These are phyloP conservation scores for Cyamopsis tetragonoloba DNA, from an alignment of 306 rosid genomes.

Conservation along the genomic window DNA sequence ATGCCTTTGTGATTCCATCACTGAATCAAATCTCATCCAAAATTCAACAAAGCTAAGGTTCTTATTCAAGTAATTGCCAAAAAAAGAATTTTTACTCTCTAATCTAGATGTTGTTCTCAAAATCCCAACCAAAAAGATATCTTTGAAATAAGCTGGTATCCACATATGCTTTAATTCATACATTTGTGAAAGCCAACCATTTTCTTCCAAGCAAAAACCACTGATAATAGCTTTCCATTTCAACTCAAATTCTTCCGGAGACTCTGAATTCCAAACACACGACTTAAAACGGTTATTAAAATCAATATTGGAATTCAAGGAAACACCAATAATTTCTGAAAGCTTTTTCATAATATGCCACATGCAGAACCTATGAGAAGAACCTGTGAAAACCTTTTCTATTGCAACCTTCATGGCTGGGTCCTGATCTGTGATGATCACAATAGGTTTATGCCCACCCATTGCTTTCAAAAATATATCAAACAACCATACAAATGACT, in stretches of 20 bases:
- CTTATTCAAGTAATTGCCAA: too few relatives aligned
- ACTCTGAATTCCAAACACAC: background rate
- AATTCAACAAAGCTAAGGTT: too few relatives aligned
- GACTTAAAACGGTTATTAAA: background rate
- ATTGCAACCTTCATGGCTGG: too few relatives aligned
- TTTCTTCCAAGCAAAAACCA: background rate
- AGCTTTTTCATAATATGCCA: too few relatives aligned
- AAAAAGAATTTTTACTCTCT: too few relatives aligned
- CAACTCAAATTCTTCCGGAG: background rate
- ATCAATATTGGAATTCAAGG: background rate
- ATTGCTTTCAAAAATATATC: background rate
- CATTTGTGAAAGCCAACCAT: background rate
- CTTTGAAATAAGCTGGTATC: background rate
- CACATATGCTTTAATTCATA: background rate
- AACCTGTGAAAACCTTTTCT: too few relatives aligned
- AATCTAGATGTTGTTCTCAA: too few relatives aligned
- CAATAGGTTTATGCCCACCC: background rate
- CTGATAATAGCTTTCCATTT: background rate
- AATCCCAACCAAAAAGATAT: background rate
- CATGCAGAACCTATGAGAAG: too few relatives aligned
- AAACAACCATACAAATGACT: background rate
- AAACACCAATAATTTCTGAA: background rate
- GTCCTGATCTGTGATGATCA: too few relatives aligned
- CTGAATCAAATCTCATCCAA: too few relatives aligned
- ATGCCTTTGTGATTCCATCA: too few relatives aligned